Conservation (phyloP, 2,329 filamentous ascomycete genomes). For the Chaetomium sp. region DNA sequence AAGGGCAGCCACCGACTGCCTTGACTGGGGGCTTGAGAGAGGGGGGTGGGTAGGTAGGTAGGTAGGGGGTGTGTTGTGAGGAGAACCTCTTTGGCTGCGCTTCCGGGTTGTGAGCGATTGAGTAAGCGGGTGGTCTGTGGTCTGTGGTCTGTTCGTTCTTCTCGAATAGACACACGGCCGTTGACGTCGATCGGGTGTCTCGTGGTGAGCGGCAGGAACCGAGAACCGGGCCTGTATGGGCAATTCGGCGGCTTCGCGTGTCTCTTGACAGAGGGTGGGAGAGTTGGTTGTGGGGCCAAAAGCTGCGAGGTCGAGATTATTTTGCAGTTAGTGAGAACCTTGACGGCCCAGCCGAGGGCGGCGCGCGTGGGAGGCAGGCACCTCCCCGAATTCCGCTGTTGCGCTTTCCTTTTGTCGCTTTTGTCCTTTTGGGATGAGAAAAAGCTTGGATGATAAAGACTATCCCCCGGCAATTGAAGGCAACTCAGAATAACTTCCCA, state of each 20-base stretch:
- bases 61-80: neutral
- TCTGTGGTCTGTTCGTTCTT: neutral
- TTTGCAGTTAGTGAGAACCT: constrained; percentile 35
- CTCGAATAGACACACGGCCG: constrained; percentile 1
- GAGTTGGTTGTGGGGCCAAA: constrained; percentile 24
- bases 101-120: constrained; percentile 6
- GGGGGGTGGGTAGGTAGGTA: neutral
- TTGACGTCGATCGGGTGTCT: constrained; percentile 2
- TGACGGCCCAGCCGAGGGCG: constrained; percentile 30
- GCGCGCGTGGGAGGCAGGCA: neutral
- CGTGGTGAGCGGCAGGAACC: neutral
- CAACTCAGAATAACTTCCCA: neutral
- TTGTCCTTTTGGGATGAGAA: neutral
- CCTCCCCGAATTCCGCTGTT: neutral
- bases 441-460: neutral
- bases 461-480: neutral
- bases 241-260: constrained; percentile 21
- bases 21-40: neutral
- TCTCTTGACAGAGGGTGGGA: neutral
- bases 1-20: neutral
- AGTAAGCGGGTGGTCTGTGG: constrained; percentile 2
- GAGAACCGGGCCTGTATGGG: constrained; percentile 12
- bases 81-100: neutral
- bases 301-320: constrained; percentile 28
- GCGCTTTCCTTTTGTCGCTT: neutral